Evolutionary conservation across 306 rosid genomes (phyloP).

Genomic region (Malus fusca): DNA sequence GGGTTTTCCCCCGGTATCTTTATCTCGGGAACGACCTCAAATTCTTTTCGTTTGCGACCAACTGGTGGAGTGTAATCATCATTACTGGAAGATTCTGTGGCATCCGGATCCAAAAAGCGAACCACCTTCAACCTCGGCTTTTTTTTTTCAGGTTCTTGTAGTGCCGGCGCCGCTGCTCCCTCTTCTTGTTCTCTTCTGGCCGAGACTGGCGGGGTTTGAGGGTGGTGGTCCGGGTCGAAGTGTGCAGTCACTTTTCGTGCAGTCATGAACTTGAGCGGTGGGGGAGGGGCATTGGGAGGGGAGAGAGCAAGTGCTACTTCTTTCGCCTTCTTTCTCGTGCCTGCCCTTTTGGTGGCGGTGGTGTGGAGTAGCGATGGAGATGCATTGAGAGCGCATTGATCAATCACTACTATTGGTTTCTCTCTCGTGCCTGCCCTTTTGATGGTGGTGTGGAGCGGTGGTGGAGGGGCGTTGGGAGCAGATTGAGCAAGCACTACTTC

Average conservation of each 20-base stretch:
- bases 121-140: not conserved
- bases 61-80: too few species aligned
- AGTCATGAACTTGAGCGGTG: not conserved
- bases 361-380: too few species aligned
- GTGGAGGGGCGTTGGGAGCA: not conserved
- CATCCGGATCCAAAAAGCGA: not conserved
- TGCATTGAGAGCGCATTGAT: not conserved
- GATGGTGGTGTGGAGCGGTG: not conserved
- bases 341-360: too few species aligned
- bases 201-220: too few species aligned
- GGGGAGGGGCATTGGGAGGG: too few species aligned
- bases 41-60: not conserved
- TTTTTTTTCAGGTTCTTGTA: not conserved
- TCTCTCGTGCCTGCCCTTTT: not conserved
- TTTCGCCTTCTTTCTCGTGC: too few species aligned
- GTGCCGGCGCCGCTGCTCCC: not conserved
- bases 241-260: not conserved
- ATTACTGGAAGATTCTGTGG: not conserved
- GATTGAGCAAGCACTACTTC: not conserved
- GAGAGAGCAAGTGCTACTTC: too few species aligned
- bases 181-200: not conserved
- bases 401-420: not conserved
- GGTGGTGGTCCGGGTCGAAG: not conserved
- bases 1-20: not conserved
- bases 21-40: not conserved